phyloP scores from a whole-genome alignment of 208 protist genomes.

The Borovskyia barvae region DNA sequence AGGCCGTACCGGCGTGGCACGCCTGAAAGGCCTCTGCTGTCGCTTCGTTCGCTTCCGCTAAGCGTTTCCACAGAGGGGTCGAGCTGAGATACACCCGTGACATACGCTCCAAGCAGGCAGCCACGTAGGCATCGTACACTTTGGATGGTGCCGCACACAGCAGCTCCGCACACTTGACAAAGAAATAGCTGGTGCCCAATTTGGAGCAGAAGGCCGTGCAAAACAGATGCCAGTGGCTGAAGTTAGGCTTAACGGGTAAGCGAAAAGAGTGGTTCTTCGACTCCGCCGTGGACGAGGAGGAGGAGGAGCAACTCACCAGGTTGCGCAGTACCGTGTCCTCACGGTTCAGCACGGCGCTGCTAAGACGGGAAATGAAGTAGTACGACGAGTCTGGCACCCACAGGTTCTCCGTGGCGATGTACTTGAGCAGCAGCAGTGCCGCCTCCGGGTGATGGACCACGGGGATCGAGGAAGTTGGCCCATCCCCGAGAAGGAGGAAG shows the following conservation, averaged over 20 bases:
- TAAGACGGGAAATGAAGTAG: constrained; percentile 29
- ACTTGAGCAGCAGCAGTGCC: constrained; percentile 40
- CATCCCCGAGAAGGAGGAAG: constrained; percentile 39
- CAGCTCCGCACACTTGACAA: constrained; percentile 53
- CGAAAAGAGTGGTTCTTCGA: constrained; percentile 5
- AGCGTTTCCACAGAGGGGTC: constrained; percentile 20
- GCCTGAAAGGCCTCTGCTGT: constrained; percentile 8
- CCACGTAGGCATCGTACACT: constrained; percentile 33
- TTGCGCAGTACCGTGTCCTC: constrained; percentile 14
- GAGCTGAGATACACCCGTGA: constrained; percentile 25
- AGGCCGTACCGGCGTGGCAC: neutral
- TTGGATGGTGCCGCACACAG: constrained; percentile 38
- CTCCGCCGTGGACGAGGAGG: neutral
- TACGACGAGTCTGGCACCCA: constrained; percentile 32
- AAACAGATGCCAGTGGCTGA: constrained; percentile 75
- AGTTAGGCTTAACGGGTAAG: constrained; percentile 21
- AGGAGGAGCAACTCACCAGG: constrained; percentile 2
- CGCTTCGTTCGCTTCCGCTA: constrained; percentile 16
- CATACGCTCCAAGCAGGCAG: constrained; percentile 24
- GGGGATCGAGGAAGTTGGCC: constrained; percentile 13
- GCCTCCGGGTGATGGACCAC: constrained; percentile 40
- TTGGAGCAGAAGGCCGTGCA: constrained; percentile 60
- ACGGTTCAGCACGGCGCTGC: constrained; percentile 24
- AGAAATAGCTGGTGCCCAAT: constrained; percentile 62
- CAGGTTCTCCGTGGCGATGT: constrained; percentile 30